These are phyloP conservation scores for Diospyros lotus DNA, from an alignment of 148 eudicot genomes.

Conservation along the genomic window DNA sequence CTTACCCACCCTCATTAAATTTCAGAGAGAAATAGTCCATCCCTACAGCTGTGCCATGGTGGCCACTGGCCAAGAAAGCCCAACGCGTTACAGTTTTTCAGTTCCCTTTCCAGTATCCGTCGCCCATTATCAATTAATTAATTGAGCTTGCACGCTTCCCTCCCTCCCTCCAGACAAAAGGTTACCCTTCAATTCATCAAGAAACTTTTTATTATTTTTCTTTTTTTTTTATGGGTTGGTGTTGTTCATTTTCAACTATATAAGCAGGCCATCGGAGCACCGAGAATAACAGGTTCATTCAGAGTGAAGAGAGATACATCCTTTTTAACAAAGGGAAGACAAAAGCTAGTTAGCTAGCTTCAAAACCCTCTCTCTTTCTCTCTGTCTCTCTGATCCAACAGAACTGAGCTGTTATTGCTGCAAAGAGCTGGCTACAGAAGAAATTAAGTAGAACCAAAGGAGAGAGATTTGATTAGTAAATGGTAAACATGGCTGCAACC, in stretches of 20 bases:
- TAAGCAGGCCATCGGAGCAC: slow-evolving; percentile 8
- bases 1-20: no score
- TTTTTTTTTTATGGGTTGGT: not conserved
- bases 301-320: not conserved
- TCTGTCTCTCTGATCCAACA: not conserved
- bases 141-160: no score
- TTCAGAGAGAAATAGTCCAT: not conserved
- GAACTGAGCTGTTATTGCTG: not conserved
- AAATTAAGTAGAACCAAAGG: no score
- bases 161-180: no score
- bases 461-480: not conserved
- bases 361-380: slow-evolving; percentile 1
- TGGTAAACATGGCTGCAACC: slow-evolving; percentile 47
- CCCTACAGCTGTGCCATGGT: not conserved
- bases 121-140: no score
- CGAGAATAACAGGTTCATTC: not conserved
- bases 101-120: no score
- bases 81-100: no score
- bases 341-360: no score
- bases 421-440: not conserved
- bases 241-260: not conserved
- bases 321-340: no score
- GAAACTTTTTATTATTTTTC: not conserved
- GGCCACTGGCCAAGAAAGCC: no score
- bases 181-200: not conserved